These are phyloP conservation scores for Xylaria sp. DNA, from an alignment of 2,329 filamentous ascomycete genomes.

Conservation along the genomic window DNA sequence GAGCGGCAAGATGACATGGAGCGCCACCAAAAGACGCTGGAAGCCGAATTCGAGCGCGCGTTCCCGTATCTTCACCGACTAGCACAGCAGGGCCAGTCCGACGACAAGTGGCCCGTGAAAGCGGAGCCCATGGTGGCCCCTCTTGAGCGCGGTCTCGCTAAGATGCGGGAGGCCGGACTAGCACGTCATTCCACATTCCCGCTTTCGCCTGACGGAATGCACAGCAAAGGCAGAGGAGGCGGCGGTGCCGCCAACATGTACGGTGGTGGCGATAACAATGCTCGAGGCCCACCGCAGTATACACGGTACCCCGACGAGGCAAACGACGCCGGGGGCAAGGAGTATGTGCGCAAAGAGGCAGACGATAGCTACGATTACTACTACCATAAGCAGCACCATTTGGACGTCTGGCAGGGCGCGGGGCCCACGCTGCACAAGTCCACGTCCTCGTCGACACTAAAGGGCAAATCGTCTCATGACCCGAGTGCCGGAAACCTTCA, in stretches of 20 bases:
- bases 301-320: conserved; percentile 23
- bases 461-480: conserved; percentile 27
- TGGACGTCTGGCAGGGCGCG: conserved; percentile 16
- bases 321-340: conserved; percentile 14
- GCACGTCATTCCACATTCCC: not conserved
- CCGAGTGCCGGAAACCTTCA: conserved; percentile 23
- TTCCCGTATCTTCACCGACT: conserved; percentile 61
- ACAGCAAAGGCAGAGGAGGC: conserved; percentile 22
- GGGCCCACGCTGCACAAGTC: conserved; percentile 25
- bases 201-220: not conserved
- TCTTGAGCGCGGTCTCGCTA: conserved; percentile 59
- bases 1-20: conserved; percentile 57
- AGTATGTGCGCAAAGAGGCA: conserved; percentile 15
- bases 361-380: conserved; percentile 17
- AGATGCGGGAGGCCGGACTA: conserved; percentile 53
- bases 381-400: conserved; percentile 22
- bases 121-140: conserved; percentile 59
- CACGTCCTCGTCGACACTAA: conserved; percentile 29
- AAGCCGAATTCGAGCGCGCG: conserved; percentile 59
- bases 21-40: conserved; percentile 61
- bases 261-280: too few relatives aligned
- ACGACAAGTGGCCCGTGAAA: conserved; percentile 57
- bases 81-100: conserved; percentile 50
- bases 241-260: not conserved
- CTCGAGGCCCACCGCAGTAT: conserved; percentile 30